Base-by-base conservation (phyloP, 176 grass and related monocot species). In the Carex cristatella region DNA sequence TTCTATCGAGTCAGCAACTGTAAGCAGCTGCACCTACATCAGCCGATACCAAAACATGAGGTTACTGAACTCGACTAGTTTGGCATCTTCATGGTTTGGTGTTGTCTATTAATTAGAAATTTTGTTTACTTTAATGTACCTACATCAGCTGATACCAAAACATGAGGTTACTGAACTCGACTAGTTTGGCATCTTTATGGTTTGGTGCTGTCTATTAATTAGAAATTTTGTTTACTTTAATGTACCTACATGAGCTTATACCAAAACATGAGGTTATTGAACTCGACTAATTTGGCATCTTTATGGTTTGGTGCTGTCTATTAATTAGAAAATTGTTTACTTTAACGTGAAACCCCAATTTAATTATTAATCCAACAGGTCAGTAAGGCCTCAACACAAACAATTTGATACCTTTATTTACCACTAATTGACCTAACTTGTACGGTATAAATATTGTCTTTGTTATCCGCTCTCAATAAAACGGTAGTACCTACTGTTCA, bases 1-100 rank as follows among this genome's bases (percentile, higher is more conserved):
- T 33, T 60, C 83, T 64, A 54, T 98, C 58, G 89, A 91, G 33
- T 94, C 96, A 19, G 96, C 88, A 31, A 84, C 10, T 70, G 96
- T 98, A 95, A 87, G 38, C 89, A 58, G 49, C 9, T 33, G 42
- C 63, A 54, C 46, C 49, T 57, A 15, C 49, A 44, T 1, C 32
- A n/a, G 58, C 2, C 57, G 53, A 31, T 78, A 33, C 74, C 12
- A 38, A 49, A 16, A 49, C 73, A 61, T 63, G 18, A 18, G 18
- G 9, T 74, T 84, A 14, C 63, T 56, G 49, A 78, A 56, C 74
- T 78, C 19, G 23, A 23, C 23, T 23, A 23, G 23, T 23, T 23
- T 23, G 23, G 23, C 23, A 23, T 23, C 23, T 23, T 23, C 23
- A 23, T 23, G 23, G 23, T 23, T 23, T 23, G 23, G 23, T 23